phyloP scores from a whole-genome alignment of 2,329 filamentous ascomycete species.

The Dactylella cylindrospora region DNA sequence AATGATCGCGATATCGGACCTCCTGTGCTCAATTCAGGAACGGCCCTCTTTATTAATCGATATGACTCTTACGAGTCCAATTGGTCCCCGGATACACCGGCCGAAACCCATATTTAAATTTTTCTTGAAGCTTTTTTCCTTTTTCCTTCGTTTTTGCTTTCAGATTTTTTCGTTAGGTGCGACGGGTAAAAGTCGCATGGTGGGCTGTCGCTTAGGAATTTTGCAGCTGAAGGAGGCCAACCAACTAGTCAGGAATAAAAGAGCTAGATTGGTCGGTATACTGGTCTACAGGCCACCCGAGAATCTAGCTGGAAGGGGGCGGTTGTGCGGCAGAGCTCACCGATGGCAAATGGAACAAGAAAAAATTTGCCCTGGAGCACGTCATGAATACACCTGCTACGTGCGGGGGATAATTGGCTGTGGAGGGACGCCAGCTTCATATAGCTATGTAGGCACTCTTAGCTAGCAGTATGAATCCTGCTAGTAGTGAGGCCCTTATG shows the following conservation, averaged over 20 bases:
- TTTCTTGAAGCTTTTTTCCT: slow-evolving; percentile 2
- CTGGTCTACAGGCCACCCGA: no score
- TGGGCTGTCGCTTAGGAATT: no score
- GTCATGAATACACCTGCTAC: no score
- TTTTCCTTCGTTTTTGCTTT: slow-evolving; percentile 5
- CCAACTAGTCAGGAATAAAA: no score
- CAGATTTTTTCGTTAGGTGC: slow-evolving; percentile 11
- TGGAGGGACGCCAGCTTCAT: no score
- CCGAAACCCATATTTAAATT: slow-evolving; percentile 7
- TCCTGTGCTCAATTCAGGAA: not conserved
- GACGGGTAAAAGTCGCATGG: slow-evolving; percentile 43
- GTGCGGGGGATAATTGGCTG: slow-evolving; percentile 18
- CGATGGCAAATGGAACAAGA: slow-evolving; percentile 3
- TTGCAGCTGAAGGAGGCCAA: no score
- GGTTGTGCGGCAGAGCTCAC: slow-evolving; percentile 41
- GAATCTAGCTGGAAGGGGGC: no score
- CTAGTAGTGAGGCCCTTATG: no score
- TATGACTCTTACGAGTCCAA: slow-evolving; percentile 27
- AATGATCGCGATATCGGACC: slow-evolving; percentile 43
- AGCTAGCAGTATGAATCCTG: no score
- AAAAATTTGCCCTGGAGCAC: slow-evolving; percentile 40
- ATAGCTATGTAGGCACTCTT: no score
- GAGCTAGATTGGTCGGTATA: no score
- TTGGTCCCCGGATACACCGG: not conserved
- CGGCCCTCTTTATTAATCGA: slow-evolving; percentile 17